Evolutionary conservation across 768 basidiomycete species (phyloP).

Genomic region (Boletus subcaerulescens): DNA sequence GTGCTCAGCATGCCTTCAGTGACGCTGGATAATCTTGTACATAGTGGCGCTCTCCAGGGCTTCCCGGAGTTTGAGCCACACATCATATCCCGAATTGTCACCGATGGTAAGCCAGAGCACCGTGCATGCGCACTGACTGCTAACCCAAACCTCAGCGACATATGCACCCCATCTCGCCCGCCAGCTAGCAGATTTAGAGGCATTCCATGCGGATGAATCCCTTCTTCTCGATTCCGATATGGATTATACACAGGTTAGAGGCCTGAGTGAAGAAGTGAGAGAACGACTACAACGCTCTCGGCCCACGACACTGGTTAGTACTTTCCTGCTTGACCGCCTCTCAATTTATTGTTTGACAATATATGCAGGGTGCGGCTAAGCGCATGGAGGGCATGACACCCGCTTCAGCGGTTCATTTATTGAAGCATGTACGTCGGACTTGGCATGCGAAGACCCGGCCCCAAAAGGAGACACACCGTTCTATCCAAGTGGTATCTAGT

Average conservation of each 20-base stretch:
- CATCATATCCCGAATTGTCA: slow-evolving; percentile 58
- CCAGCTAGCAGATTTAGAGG: slow-evolving; percentile 71
- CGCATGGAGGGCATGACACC: slow-evolving; percentile 95
- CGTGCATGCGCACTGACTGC: background rate
- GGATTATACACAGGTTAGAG: slow-evolving; percentile 63
- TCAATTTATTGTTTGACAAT: background rate
- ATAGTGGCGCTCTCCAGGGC: slow-evolving; percentile 39
- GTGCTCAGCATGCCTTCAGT: slow-evolving; percentile 62
- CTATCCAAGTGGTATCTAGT: background rate
- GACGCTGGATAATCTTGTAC: slow-evolving; percentile 39
- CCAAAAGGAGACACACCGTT: background rate
- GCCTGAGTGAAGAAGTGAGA: slow-evolving; percentile 73
- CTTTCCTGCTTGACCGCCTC: background rate
- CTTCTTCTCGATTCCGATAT: slow-evolving; percentile 65
- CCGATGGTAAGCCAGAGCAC: slow-evolving; percentile 54
- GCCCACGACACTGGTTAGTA: slow-evolving; percentile 64
- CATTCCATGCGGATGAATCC: slow-evolving; percentile 75
- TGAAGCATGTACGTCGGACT: slow-evolving; percentile 56
- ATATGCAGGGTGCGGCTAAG: slow-evolving; percentile 82
- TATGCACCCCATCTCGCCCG: slow-evolving; percentile 64
- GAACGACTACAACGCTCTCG: slow-evolving; percentile 58
- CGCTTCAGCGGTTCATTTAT: slow-evolving; percentile 60
- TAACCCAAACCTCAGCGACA: slow-evolving; percentile 40
- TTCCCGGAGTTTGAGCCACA: slow-evolving; percentile 48
- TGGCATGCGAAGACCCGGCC: slow-evolving; percentile 13